Evolutionary conservation across 202 grass and related monocot species (phyloP).

Genomic region (Brachypodium distachyon): DNA sequence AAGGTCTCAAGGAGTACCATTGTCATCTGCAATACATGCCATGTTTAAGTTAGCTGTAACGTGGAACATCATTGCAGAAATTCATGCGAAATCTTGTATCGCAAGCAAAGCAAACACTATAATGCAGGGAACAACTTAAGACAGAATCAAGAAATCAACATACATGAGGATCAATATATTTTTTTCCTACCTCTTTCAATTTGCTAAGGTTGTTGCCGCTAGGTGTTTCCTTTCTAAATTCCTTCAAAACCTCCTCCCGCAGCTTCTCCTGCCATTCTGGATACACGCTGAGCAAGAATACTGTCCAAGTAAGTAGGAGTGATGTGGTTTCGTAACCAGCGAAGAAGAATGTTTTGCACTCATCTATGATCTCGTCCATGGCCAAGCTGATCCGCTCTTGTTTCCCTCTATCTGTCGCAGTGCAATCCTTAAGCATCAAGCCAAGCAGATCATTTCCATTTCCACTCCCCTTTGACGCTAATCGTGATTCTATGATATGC

Average conservation of each 20-base stretch:
- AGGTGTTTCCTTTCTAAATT: conserved; percentile 11
- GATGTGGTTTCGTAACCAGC: conserved; percentile 39
- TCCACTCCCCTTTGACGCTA: background rate
- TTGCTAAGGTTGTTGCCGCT: conserved; percentile 10
- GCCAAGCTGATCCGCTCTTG: background rate
- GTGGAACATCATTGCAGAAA: background rate
- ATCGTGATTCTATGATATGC: conserved; percentile 19
- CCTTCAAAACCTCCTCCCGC: conserved; percentile 30
- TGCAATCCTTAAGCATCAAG: conserved; percentile 39
- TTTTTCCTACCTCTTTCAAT: conserved; percentile 36
- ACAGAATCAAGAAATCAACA: background rate
- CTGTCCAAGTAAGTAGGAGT: conserved; percentile 27
- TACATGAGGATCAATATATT: background rate
- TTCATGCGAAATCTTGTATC: too few relatives aligned
- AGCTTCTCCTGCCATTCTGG: conserved; percentile 48
- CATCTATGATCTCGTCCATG: conserved; percentile 55
- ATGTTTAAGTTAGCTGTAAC: background rate
- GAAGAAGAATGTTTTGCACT: conserved; percentile 58
- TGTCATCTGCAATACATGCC: conserved; percentile 15
- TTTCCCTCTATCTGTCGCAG: background rate
- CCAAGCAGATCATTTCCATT: conserved; percentile 44
- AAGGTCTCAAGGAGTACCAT: conserved; percentile 40
- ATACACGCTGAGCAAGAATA: conserved; percentile 34
- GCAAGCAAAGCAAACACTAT: too few relatives aligned
- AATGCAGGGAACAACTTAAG: background rate